Base-by-base conservation (phyloP, 2,329 filamentous ascomycete species). In the Penicillium digitatum region DNA sequence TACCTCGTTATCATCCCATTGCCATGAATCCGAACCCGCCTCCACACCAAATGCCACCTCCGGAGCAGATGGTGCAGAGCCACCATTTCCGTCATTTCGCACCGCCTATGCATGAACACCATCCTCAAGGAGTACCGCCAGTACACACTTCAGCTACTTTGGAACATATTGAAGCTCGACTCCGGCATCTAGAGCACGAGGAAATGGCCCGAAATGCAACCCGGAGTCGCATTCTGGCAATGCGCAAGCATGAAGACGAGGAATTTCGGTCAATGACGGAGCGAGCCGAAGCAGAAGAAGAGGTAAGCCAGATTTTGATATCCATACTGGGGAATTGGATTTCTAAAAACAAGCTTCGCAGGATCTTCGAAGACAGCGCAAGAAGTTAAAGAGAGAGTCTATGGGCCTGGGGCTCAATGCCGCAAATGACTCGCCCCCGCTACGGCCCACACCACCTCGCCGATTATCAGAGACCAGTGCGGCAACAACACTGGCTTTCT, bases 381-480 rank as follows among this genome's bases (percentile, higher is more conserved):
- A 74, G 57, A 66, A 69, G 37, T 38, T 74, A 34, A 74, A 74
- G 63, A 66, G 72, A 45, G 72, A 74, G 49, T 74, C 72, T 0
- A 74, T 74, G 72, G 72, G 72, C 10, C 56, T 74, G 12, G 66
- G 67, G n/a, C 61, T 60, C 40, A 72, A 74, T 55, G 60, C 65
- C 14, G 61, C 59, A 24, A 57, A 63, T 14, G 72, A 74, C 57
- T 74, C 72, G 39, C 71, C 72, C 37, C 72, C 72, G 18, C 61
- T 72, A 37, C 69, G 70, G 32, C 70, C 71, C 31, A 71, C 71
- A 48, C 68, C 70, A 52, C 69, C 72, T 20, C 71, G 72, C 52
- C 72, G 72, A 27, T 56, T 74, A 42, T 74, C 72, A 40, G 72
- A 74, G 60, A 74, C 72, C 43, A 74, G 72, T 59, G 72, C 72